Evolutionary conservation across 768 basidiomycete genomes (phyloP), one percentile per base, ranked within the genome.

Genomic region (Trametes cingulata): DNA sequence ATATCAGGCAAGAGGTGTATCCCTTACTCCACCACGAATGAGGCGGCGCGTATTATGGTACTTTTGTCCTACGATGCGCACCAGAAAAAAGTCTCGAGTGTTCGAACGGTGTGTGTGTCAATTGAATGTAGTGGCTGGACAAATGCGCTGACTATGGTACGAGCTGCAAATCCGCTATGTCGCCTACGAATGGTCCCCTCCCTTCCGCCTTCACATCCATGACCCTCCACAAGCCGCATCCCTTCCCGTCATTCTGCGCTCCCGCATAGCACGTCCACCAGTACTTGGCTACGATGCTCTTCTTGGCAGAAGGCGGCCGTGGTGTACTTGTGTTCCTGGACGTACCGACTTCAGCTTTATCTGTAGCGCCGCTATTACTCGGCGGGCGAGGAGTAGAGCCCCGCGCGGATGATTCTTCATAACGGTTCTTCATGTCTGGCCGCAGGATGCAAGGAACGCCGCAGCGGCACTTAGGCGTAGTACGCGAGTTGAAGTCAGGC

Each of bases 181-280:
- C 69, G 19, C 70, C 60, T 15, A 74, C 72, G 52, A 75, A 72
- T 3, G 82, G 78, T 2, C 86, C 85, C 67, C 91, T 77, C 17
- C 85, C 84, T 71, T 93, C 91, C 7, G 74, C 78, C 45, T 77
- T 69, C 76, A 87, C 82, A 70, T 92, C 84, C 83, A 93, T 78
- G 6, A 86, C 77, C 65, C 82, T 85, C 88, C 90, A 91, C 57
- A 84, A 83, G 27, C 80, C 79, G 63, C 91, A 93, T 0, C 88
- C 89, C 71, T 91, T 90, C 3, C 92, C 92, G 12, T 93, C 87
- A 60, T 91, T 91, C 71, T 91, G 89, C 19, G 87, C 87, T 0
- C 88, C 89, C 1, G 87, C 88, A 65, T 88, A 87, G 65, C 91
- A 93, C 24, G 81, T 76, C 88, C 88, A 93, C 87, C 91, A 93